Evolutionary conservation across 768 basidiomycete species (phyloP).

Genomic region (Porphyrellus cyaneotinctus): DNA sequence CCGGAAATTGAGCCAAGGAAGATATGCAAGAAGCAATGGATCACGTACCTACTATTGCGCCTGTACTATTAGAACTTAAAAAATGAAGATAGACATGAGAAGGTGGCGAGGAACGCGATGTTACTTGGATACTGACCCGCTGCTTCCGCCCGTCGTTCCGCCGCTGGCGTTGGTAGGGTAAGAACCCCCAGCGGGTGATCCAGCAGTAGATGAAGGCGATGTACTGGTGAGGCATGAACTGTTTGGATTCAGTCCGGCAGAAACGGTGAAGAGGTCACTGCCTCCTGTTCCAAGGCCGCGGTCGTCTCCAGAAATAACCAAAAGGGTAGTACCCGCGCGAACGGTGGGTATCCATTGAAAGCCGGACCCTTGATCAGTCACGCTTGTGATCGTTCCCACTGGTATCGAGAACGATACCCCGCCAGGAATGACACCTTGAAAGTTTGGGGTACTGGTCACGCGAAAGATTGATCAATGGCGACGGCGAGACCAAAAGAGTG

Average conservation of each 20-base stretch:
- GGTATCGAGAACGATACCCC: slow-evolving; percentile 72
- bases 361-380: slow-evolving; percentile 49
- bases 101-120: background rate
- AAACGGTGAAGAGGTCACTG: slow-evolving; percentile 54
- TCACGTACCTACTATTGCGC: slow-evolving; percentile 47
- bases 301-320: slow-evolving; percentile 63
- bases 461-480: background rate
- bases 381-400: slow-evolving; percentile 41
- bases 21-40: background rate
- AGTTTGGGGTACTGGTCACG: slow-evolving; percentile 47
- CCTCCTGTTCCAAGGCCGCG: slow-evolving; percentile 69
- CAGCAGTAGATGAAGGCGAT: slow-evolving; percentile 77
- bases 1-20: slow-evolving; percentile 3
- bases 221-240: slow-evolving; percentile 50
- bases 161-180: slow-evolving; percentile 56
- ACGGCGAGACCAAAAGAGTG: background rate
- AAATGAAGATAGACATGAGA: too few species aligned
- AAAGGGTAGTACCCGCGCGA: slow-evolving; percentile 59
- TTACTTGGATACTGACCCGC: slow-evolving; percentile 19
- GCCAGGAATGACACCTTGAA: slow-evolving; percentile 74
- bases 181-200: slow-evolving; percentile 67
- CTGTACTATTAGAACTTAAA: slow-evolving; percentile 34
- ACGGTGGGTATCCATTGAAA: slow-evolving; percentile 67
- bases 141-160: slow-evolving; percentile 26
- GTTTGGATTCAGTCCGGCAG: slow-evolving; percentile 45